Conservation (phyloP, 768 basidiomycete genomes). For the Amanita jacksonii region DNA sequence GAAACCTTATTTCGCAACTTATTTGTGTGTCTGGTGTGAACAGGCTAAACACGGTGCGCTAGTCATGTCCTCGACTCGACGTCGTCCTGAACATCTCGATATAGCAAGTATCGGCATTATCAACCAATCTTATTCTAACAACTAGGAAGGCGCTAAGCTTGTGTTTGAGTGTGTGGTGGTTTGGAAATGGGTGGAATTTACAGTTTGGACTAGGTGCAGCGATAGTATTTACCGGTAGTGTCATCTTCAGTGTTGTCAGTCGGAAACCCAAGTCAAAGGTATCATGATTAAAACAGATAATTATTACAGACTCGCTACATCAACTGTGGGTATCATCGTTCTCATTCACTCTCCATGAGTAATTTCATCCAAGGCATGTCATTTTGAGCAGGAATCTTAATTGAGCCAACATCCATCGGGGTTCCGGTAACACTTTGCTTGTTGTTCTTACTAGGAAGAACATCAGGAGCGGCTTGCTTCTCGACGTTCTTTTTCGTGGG, state of each 20-base stretch:
- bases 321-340: neutral
- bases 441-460: no score
- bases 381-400: no score
- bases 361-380: no score
- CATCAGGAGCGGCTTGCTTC: no score
- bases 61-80: no score
- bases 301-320: neutral
- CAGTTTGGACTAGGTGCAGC: conserved; percentile 56
- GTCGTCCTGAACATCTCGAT: no score
- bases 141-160: conserved; percentile 74
- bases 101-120: conserved; percentile 71
- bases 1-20: conserved; percentile 66
- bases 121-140: conserved; percentile 74
- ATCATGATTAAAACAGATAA: conserved; percentile 6
- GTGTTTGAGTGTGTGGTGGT: conserved; percentile 80
- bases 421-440: no score
- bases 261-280: conserved; percentile 15
- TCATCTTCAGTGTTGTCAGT: conserved; percentile 40
- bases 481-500: no score
- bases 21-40: conserved; percentile 83
- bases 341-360: neutral
- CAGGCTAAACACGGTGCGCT: conserved; percentile 67
- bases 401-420: no score
- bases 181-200: conserved; percentile 61
- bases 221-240: conserved; percentile 66